Base-by-base conservation (phyloP, 1,284 basidiomycete genomes). In the Heliocybe sulcata region DNA sequence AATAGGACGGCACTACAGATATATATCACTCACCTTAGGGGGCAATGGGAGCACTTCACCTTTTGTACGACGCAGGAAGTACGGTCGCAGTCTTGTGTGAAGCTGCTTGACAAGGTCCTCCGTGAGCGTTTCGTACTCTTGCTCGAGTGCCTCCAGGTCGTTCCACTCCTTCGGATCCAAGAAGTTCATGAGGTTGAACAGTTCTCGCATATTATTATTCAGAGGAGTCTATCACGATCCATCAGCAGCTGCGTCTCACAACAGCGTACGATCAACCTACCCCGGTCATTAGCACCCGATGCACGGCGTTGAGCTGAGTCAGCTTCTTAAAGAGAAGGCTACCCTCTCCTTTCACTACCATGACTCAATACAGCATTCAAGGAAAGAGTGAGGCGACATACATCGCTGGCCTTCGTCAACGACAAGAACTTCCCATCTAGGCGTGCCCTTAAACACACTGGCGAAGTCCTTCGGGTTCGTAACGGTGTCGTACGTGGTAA, bases 101-200 rank as follows among this genome's bases (percentile, higher is more conserved):
- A 98, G 74, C 56, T 91, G 80, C 57, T 85, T 85, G 42, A 96
- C 76, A 20, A 87, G 77, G 2, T 89, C 85, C 64, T 94, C 90
- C 14, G 81, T 86, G 3, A 97, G 77, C 16, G 84, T 83, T 59
- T 85, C 84, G 57, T 89, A 85, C 67, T 85, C 82, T 63, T 77
- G 80, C 60, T 87, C 85, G 3, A 95, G 75, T 2, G 69, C 76
- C 59, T 85, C 81, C 19, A 96, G 71, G 64, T 95, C 81, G 12
- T 72, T 72, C 90, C 90, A 96, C 54, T 85, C 75, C 1, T 73
- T 65, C 0, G 85, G 82, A 67, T 95, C 92, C 14, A 97, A 80
- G 72, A 96, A 97, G 68, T 93, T 92, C 83, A 98, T 92, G 45
- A 98, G 77, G 67, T 94, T 97, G 76, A 97, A 94, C 22, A 96